Base-by-base conservation (phyloP, 176 grass and related monocot genomes). In the Raddia guianensis region DNA sequence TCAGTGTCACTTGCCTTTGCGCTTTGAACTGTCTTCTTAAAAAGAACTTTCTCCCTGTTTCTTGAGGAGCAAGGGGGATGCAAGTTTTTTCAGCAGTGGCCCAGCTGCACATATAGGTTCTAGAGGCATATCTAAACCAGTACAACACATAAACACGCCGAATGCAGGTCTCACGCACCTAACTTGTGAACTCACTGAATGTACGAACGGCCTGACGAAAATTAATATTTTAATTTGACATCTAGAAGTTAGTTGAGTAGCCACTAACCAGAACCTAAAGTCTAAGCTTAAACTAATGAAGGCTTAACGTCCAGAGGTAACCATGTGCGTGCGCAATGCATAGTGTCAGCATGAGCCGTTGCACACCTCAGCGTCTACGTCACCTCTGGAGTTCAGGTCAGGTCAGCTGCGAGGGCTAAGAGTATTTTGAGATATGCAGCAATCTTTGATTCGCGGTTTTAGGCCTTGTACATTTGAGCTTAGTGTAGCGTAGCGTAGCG, bases 21-120 rank as follows among this genome's bases (percentile, higher is more conserved):
- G 42, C 71, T 15, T 46, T 56, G 49, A 83, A 47, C 13, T n/a
- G 43, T 14, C 37, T 46, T 46, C 49, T 44, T 53, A 14, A 8
- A 42, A 53, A 56, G 49, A 75, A 35, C 60, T 19, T 37, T 58
- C 70, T 34, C 56, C 40, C 3, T 3, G 61, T 83, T 67, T 74
- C 81, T 75, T 85, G 66, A 60, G 14, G 56, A 69, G 37, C 55
- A 85, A 77, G 83, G 74, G 54, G 74, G 50, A 27, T 9, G n/a
- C 16, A 40, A 19, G 63, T 49, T 3, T 0, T 27, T 49, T 16
- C 15, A 19, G 82, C 5, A 11, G 73, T 62, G 82, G 44, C 54
- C 32, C 7, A 52, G 66, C 55, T 46, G 34, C 74, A 64, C 74
- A 64, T 85, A 74, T 63, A 15, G 74, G 72, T 40, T 40, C 37